These are phyloP conservation scores for Ascochyta lentis DNA, from an alignment of 2,329 filamentous ascomycete genomes.

Conservation along the genomic window DNA sequence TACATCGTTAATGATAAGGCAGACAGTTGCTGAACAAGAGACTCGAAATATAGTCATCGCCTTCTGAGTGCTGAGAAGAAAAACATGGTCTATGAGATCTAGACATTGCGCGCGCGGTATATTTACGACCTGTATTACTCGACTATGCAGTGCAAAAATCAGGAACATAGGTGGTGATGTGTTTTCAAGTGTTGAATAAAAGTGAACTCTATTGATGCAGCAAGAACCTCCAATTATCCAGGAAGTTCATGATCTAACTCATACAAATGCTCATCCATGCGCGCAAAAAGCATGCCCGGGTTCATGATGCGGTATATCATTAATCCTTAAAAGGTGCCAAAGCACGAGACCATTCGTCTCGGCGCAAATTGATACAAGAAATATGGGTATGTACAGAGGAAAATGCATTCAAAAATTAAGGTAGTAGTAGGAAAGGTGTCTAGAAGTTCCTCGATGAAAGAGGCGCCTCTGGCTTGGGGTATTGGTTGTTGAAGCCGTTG, in stretches of 20 bases:
- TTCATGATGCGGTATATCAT: not conserved
- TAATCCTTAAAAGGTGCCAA: not conserved
- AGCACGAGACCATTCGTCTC: not conserved
- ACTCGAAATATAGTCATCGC: too few relatives aligned
- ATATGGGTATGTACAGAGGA: constrained; percentile 4
- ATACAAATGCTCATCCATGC: not conserved
- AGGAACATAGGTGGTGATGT: too few relatives aligned
- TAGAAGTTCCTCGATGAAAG: constrained; percentile 41
- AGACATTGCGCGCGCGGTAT: too few relatives aligned
- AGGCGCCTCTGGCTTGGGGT: constrained; percentile 31
- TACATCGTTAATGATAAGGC: too few relatives aligned
- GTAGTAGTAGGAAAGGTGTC: not conserved
- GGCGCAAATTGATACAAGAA: constrained; percentile 1
- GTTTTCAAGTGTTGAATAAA: too few relatives aligned
- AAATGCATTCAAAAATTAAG: constrained; percentile 17
- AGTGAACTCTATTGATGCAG: too few relatives aligned
- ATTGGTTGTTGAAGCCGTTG: constrained; percentile 24
- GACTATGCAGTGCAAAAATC: too few relatives aligned
- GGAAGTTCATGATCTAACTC: not conserved
- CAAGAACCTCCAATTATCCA: too few relatives aligned
- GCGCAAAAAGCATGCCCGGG: not conserved
- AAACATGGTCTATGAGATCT: too few relatives aligned
- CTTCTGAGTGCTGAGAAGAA: too few relatives aligned
- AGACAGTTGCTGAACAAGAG: too few relatives aligned
- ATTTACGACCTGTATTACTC: too few relatives aligned